Conservation (phyloP, 768 basidiomycete species). For the Suillus clintonianus region DNA sequence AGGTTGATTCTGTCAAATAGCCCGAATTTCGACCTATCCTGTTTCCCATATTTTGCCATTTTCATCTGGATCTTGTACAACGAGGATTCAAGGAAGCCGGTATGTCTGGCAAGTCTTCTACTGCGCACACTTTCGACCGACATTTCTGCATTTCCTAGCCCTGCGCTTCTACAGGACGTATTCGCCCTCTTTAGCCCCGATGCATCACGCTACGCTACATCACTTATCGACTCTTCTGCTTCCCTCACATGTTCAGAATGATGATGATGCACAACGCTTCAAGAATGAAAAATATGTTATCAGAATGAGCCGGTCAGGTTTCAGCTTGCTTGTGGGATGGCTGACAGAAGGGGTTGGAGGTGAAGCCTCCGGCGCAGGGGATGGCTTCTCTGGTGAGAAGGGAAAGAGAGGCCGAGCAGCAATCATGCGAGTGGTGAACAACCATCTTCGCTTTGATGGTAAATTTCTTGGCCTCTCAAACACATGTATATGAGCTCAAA, state of each 20-base stretch:
- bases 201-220: constrained; percentile 70
- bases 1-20: constrained; percentile 42
- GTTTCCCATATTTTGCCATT: constrained; percentile 96
- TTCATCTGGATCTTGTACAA: constrained; percentile 92
- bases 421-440: constrained; percentile 93
- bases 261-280: constrained; percentile 82
- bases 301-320: constrained; percentile 88
- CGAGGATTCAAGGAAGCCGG: constrained; percentile 90
- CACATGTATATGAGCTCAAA: constrained; percentile 13
- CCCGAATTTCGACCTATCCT: constrained; percentile 92
- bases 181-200: constrained; percentile 62
- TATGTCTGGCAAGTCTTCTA: constrained; percentile 35
- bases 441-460: constrained; percentile 91
- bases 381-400: constrained; percentile 77
- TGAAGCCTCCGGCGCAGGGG: constrained; percentile 77
- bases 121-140: constrained; percentile 1
- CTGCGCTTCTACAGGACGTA: constrained; percentile 74
- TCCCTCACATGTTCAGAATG: constrained; percentile 81
- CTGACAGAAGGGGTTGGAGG: constrained; percentile 90
- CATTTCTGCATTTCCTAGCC: constrained; percentile 45
- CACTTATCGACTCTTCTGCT: constrained; percentile 80
- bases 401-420: constrained; percentile 86
- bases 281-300: constrained; percentile 89
- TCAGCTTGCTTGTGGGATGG: constrained; percentile 93
- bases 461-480: constrained; percentile 18